These are phyloP conservation scores for Nakazawaea pomicola DNA, from an alignment of 805 yeast genomes.

Conservation along the genomic window DNA sequence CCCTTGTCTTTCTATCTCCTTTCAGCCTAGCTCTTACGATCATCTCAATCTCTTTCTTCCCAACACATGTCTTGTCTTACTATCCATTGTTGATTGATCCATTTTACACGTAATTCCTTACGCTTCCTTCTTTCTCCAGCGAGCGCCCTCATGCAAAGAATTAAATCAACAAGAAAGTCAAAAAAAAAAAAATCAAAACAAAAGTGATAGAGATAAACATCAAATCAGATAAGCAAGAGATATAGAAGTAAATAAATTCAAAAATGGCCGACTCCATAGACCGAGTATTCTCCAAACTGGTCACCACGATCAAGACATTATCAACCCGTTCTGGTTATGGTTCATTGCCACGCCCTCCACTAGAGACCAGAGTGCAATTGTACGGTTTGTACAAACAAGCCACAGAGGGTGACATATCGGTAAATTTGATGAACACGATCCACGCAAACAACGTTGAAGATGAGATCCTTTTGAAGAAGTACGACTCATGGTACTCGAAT, in stretches of 20 bases:
- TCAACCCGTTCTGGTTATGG: constrained; percentile 60
- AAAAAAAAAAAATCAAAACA: neutral
- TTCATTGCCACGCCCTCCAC: constrained; percentile 71
- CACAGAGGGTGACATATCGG: constrained; percentile 71
- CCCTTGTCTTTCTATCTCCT: too few species aligned
- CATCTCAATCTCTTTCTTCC: too few species aligned
- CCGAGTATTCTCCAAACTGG: constrained; percentile 78
- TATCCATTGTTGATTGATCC: too few species aligned
- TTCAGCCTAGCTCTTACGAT: too few species aligned
- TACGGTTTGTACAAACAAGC: constrained; percentile 88
- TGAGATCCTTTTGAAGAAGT: constrained; percentile 64
- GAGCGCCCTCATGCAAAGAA: too few species aligned
- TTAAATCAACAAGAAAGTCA: too few species aligned
- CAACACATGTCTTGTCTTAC: too few species aligned
- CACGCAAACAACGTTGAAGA: constrained; percentile 42
- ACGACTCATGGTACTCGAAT: constrained; percentile 83
- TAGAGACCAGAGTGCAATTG: constrained; percentile 58
- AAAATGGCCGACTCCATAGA: constrained; percentile 56
- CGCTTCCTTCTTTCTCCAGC: too few species aligned
- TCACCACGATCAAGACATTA: constrained; percentile 69
- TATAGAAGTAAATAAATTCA: neutral
- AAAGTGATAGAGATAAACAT: too few species aligned
- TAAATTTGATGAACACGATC: constrained; percentile 52
- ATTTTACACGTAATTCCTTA: too few species aligned
- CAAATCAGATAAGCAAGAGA: neutral